Percentiles rank a stretch among this genome's conserved stretches.
These are phyloP conservation scores for Yamadazyma tumulicola DNA, from an alignment of 805 yeast genomes.

Conservation along the genomic window DNA sequence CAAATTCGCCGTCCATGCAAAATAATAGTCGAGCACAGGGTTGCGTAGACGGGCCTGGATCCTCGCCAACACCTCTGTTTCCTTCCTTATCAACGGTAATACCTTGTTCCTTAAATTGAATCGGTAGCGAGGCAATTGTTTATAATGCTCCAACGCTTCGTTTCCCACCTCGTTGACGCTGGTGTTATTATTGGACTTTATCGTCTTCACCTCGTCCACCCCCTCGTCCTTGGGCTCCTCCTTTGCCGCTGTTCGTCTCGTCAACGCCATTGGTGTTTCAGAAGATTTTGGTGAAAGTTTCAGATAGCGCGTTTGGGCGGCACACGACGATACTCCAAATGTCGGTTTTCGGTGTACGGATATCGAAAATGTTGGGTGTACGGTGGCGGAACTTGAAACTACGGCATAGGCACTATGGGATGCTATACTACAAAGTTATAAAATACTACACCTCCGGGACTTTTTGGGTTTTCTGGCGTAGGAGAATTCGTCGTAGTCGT, in stretches of 20 bases:
- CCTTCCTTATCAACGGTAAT: conserved; percentile 57
- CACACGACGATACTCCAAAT: too few species aligned
- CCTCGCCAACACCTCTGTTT: conserved; percentile 54
- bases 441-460: conserved; percentile 31
- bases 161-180: conserved; percentile 65
- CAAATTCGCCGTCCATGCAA: conserved; percentile 82
- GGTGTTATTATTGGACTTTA: conserved; percentile 5
- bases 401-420: too few species aligned
- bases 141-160: conserved; percentile 63
- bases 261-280: too few species aligned
- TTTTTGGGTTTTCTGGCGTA: conserved; percentile 31
- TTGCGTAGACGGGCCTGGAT: conserved; percentile 54
- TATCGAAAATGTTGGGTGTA: too few species aligned
- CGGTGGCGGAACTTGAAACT: too few species aligned
- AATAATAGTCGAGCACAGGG: conserved; percentile 62
- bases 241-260: too few species aligned
- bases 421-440: too few species aligned
- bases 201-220: too few species aligned
- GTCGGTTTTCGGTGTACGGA: too few species aligned
- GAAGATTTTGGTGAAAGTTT: too few species aligned
- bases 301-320: too few species aligned
- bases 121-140: conserved; percentile 48
- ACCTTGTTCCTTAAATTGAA: conserved; percentile 51
- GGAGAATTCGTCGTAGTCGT: conserved; percentile 41
- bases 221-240: too few species aligned